Evolutionary conservation across 2,329 filamentous ascomycete genomes (phyloP).

Genomic region (Ascochyta koolunga): DNA sequence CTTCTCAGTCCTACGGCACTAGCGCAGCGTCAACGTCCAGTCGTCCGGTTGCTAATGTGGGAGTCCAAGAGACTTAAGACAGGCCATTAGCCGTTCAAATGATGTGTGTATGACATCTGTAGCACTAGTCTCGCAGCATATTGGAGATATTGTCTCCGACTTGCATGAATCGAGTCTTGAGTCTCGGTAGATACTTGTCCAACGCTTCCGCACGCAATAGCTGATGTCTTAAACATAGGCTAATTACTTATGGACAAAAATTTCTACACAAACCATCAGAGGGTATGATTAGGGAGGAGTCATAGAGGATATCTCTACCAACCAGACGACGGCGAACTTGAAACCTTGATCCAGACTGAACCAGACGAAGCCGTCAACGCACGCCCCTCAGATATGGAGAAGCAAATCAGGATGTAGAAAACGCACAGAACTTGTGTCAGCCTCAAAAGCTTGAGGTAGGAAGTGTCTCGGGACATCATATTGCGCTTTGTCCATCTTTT

Average conservation of each 20-base stretch:
- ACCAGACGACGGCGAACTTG: slow-evolving; percentile 1
- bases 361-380: slow-evolving; percentile 5
- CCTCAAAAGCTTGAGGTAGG: slow-evolving; percentile 4
- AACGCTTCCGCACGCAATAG: slow-evolving; percentile 2
- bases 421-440: not conserved
- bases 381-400: slow-evolving; percentile 7
- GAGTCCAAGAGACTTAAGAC: slow-evolving; percentile 2
- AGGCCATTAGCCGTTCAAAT: too few species aligned
- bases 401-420: slow-evolving; percentile 4
- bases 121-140: not conserved
- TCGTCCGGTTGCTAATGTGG: not conserved
- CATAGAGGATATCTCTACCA: not conserved
- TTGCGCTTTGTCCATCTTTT: not conserved
- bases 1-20: slow-evolving; percentile 3
- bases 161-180: slow-evolving; percentile 12
- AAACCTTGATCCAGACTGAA: not conserved
- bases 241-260: slow-evolving; percentile 2
- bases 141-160: not conserved
- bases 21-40: slow-evolving; percentile 1
- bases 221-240: slow-evolving; percentile 12
- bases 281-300: slow-evolving; percentile 6
- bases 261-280: not conserved
- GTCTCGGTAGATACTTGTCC: not conserved
- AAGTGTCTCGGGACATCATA: not conserved
- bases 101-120: too few species aligned